phyloP scores from a whole-genome alignment of 1,284 basidiomycete genomes.

The Ceratobasidium theobromae region DNA sequence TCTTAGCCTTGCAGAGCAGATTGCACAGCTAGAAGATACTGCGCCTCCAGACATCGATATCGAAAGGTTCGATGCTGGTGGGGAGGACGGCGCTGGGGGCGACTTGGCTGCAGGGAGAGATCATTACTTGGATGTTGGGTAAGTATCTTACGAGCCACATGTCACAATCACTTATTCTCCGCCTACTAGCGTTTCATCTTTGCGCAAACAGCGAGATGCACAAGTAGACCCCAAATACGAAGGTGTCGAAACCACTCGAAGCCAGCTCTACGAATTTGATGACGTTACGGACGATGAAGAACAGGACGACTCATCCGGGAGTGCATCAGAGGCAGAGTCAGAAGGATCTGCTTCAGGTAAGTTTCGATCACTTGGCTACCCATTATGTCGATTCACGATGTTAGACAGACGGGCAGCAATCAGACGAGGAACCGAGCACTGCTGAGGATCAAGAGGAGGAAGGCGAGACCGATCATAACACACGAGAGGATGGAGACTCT shows the following conservation, averaged over 20 bases:
- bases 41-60: conserved; percentile 54
- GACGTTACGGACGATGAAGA: conserved; percentile 40
- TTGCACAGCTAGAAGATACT: conserved; percentile 72
- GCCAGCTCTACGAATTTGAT: conserved; percentile 50
- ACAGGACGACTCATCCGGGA: conserved; percentile 28
- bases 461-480: conserved; percentile 48
- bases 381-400: neutral
- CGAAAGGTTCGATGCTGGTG: conserved; percentile 37
- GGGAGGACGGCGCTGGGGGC: conserved; percentile 38
- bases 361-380: neutral
- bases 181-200: conserved; percentile 59
- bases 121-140: conserved; percentile 86
- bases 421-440: conserved; percentile 45
- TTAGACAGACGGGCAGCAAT: conserved; percentile 45
- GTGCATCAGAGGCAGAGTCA: conserved; percentile 70
- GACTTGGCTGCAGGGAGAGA: conserved; percentile 53
- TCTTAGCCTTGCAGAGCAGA: conserved; percentile 71
- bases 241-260: conserved; percentile 63
- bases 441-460: conserved; percentile 46
- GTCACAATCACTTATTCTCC: conserved; percentile 26
- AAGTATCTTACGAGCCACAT: conserved; percentile 40
- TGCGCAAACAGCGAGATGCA: conserved; percentile 64
- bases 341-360: conserved; percentile 33
- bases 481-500: conserved; percentile 44
- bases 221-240: conserved; percentile 75